Evolutionary conservation across 1,139 yeast species (phyloP).

Genomic region (Suhomyces maxii): DNA sequence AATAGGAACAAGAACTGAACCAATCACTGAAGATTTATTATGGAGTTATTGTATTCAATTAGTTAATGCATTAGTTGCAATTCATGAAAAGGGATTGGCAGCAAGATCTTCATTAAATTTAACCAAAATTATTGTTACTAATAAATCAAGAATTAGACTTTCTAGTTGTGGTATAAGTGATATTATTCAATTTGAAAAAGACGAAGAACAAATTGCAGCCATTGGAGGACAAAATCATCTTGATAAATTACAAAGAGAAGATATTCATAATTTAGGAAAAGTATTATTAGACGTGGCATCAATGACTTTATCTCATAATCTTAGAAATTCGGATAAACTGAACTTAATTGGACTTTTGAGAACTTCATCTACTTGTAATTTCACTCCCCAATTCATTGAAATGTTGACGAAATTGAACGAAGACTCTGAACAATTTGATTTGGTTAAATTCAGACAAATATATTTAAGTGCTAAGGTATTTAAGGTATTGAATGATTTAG

Average conservation of each 20-base stretch:
- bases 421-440: conserved; percentile 8
- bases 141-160: conserved; percentile 67
- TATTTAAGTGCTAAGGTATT: conserved; percentile 43
- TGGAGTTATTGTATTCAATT: conserved; percentile 81
- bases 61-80: conserved; percentile 59
- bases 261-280: conserved; percentile 56
- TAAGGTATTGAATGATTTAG: conserved; percentile 51
- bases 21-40: conserved; percentile 61
- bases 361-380: conserved; percentile 18
- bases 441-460: conserved; percentile 18
- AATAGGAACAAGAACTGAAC: conserved; percentile 36
- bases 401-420: conserved; percentile 10
- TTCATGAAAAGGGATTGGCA: conserved; percentile 63
- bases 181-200: conserved; percentile 49
- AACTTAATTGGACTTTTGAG: conserved; percentile 16
- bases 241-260: conserved; percentile 46
- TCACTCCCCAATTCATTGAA: conserved; percentile 26
- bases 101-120: conserved; percentile 62
- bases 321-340: conserved; percentile 17
- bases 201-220: conserved; percentile 25
- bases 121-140: conserved; percentile 70
- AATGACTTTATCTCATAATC: conserved; percentile 35
- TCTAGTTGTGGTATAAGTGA: conserved; percentile 75
- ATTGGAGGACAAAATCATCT: conserved; percentile 16
- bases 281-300: conserved; percentile 58